Percentiles rank a stretch among this genome's conserved stretches.
phyloP scores from a whole-genome alignment of 345 rosid species.

The Excoecaria agallocha region DNA sequence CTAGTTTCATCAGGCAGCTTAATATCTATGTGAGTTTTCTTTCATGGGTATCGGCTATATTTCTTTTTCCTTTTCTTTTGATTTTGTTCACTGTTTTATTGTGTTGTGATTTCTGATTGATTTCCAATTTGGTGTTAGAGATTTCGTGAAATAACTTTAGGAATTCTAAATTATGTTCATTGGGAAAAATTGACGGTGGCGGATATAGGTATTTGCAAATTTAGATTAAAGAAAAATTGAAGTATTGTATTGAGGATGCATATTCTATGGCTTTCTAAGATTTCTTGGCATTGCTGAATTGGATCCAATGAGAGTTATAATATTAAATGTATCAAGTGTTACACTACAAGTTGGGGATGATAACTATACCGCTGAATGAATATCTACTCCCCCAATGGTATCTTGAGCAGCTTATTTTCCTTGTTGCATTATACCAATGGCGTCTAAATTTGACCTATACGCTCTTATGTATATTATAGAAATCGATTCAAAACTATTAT shows the following conservation, averaged over 20 bases:
- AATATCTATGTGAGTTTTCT: conserved; percentile 73
- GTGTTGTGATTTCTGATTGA: not conserved
- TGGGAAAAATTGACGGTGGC: not conserved
- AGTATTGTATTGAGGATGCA: too few relatives aligned
- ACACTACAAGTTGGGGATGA: not conserved
- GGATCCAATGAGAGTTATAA: not conserved
- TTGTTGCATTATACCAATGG: not conserved
- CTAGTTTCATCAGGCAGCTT: conserved; percentile 87
- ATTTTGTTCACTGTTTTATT: not conserved
- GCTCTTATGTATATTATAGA: not conserved
- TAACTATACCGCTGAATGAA: not conserved
- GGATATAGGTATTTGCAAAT: not conserved
- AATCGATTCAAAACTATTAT: not conserved
- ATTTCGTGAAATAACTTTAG: not conserved
- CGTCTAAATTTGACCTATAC: not conserved
- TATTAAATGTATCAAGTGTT: not conserved
- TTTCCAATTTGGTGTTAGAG: not conserved
- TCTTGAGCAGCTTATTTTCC: not conserved
- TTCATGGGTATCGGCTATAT: not conserved
- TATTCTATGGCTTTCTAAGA: too few relatives aligned
- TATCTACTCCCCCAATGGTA: not conserved
- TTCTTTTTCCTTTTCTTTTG: not conserved
- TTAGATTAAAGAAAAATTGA: not conserved
- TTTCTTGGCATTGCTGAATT: not conserved
- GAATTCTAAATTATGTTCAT: too few relatives aligned